Evolutionary conservation across 352 stramenopile genomes (phyloP), one percentile per base, ranked within the genome.

Genomic region (Phytopythium montanum): DNA sequence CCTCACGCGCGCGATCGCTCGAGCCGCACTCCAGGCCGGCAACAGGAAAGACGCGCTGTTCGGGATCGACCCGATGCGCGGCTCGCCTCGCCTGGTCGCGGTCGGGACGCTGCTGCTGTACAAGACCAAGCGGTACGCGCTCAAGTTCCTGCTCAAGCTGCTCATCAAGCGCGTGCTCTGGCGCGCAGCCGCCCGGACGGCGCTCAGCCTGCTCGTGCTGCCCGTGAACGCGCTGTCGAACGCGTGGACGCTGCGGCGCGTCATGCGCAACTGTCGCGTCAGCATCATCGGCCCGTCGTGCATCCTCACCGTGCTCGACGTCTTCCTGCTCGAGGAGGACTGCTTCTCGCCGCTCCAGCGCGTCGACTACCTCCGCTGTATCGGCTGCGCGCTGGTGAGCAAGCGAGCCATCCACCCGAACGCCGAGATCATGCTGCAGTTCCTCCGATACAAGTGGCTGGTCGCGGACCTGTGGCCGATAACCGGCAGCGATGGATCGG

Each of bases 61-160:
- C 45, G 76, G 73, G 5, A 83, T 85, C 48, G 69, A 85, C 46
- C 73, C 73, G 16, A 79, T 86, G 73, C 64, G 65, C 7, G 69
- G 63, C 29, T 86, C 76, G 18, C 76, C 73, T 5, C 73, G 61
- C 5, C 5, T 83, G 13, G 65, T 75, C 7, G 48, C 79, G n/a
- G 25, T 70, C 13, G 59, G 71, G 53, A 75, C 65, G 9, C 79
- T 72, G 36, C 10, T 85, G 21, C 56, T 85, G 46, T 82, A 76
- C 62, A 81, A 76, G 58, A 72, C 65, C 48, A 86, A 86, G 58
- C 73, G 76, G 21, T 81, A 79, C 59, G 54, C 73, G 48, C 60
- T 86, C 41, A 81, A 83, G 45, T 79, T 86, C 38, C 41, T 86
- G 28, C 59, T 86, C 42, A 86, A 86, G 56, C 59, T 83, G 23